phyloP scores from a whole-genome alignment of 2,329 filamentous ascomycete genomes.

The Fusarium abutilonis region DNA sequence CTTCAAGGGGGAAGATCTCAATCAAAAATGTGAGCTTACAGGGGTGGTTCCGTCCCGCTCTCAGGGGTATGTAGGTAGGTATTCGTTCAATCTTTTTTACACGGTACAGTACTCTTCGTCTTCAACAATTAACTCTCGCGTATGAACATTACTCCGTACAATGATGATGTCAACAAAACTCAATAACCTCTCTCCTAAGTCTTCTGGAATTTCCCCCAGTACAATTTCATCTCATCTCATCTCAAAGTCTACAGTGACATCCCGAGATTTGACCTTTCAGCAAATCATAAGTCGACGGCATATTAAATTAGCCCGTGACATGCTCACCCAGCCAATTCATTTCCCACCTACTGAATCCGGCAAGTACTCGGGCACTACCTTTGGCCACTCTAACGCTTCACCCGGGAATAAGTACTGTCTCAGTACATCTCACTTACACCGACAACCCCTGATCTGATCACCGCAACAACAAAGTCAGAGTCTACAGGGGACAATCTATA shows the following conservation, averaged over 20 bases:
- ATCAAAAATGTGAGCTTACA: slow-evolving; percentile 25
- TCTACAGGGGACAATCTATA: slow-evolving; percentile 6
- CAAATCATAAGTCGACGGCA: slow-evolving; percentile 29
- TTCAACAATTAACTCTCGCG: not conserved
- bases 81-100: too few species aligned
- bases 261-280: slow-evolving; percentile 21
- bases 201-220: slow-evolving; percentile 15
- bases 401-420: slow-evolving; percentile 3
- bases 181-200: not conserved
- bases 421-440: slow-evolving; percentile 32
- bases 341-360: slow-evolving; percentile 35
- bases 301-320: slow-evolving; percentile 31
- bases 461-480: slow-evolving; percentile 32
- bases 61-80: slow-evolving; percentile 12
- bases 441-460: slow-evolving; percentile 20
- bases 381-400: not conserved
- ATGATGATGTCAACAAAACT: not conserved
- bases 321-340: slow-evolving; percentile 29
- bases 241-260: slow-evolving; percentile 17
- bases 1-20: slow-evolving; percentile 35
- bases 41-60: slow-evolving; percentile 6
- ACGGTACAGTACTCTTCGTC: too few species aligned
- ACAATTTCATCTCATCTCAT: not conserved
- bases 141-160: too few species aligned
- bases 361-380: slow-evolving; percentile 29